phyloP scores from a whole-genome alignment of 1,139 yeast species.

The Candida sojae region DNA sequence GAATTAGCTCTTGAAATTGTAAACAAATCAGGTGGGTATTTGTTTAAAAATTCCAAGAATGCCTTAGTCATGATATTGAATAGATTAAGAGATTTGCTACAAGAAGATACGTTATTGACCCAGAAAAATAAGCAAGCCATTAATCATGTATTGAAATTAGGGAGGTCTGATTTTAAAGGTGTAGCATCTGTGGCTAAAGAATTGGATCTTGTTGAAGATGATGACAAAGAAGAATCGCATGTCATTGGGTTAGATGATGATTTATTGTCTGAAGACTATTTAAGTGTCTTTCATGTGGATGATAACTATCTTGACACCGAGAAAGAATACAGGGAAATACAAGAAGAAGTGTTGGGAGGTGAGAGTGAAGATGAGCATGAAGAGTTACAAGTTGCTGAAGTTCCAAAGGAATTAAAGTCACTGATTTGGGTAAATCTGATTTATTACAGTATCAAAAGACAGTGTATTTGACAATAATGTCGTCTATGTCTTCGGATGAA shows the following conservation, averaged over 20 bases:
- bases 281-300: constrained; percentile 58
- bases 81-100: constrained; percentile 58
- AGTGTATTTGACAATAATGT: constrained; percentile 81
- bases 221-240: constrained; percentile 61
- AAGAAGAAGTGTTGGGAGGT: constrained; percentile 18
- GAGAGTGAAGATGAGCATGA: constrained; percentile 14
- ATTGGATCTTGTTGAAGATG: constrained; percentile 65
- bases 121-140: constrained; percentile 50
- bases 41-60: constrained; percentile 22
- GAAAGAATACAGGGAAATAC: constrained; percentile 26
- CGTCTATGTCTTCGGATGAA: constrained; percentile 93
- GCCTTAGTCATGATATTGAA: constrained; percentile 57
- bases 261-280: constrained; percentile 45
- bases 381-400: constrained; percentile 14
- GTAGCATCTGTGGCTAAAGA: constrained; percentile 42
- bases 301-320: constrained; percentile 55
- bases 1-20: constrained; percentile 27
- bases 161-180: constrained; percentile 50
- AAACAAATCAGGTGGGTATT: constrained; percentile 23
- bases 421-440: constrained; percentile 73
- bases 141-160: constrained; percentile 51
- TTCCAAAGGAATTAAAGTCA: constrained; percentile 13
- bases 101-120: constrained; percentile 49
- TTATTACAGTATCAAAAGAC: constrained; percentile 66
- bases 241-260: constrained; percentile 53